Conservation (phyloP, 148 eudicot genomes). For the Rhododendron henanense region DNA sequence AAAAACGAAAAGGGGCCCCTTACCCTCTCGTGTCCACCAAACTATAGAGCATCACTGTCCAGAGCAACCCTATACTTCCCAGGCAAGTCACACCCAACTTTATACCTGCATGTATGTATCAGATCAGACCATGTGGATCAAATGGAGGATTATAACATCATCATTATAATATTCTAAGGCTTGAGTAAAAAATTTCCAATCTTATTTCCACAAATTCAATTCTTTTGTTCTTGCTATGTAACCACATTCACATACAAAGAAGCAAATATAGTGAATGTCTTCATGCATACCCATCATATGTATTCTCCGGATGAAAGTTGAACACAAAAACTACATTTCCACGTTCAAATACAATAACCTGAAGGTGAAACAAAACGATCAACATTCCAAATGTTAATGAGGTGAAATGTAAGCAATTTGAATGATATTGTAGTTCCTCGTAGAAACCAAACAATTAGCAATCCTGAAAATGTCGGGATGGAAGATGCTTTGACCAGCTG, state of each 20-base stretch:
- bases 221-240: neutral
- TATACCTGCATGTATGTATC: conserved; percentile 47
- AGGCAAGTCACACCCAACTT: conserved; percentile 96
- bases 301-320: conserved; percentile 83
- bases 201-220: neutral
- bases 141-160: neutral
- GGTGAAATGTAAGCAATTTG: neutral
- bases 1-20: conserved; percentile 14
- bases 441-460: neutral
- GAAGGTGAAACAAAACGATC: conserved; percentile 15
- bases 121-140: conserved; percentile 3
- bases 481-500: no score
- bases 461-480: neutral
- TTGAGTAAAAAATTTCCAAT: neutral
- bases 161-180: neutral
- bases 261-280: neutral
- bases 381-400: neutral
- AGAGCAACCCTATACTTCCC: conserved; percentile 94
- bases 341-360: conserved; percentile 96
- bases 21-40: conserved; percentile 97
- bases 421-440: neutral
- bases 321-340: conserved; percentile 93
- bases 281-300: conserved; percentile 75
- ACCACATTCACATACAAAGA: neutral
- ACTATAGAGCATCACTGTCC: conserved; percentile 89